Evolutionary conservation across 441 rosid genomes (phyloP), one percentile per base, ranked within the genome.

Genomic region (Jatropha multifida): DNA sequence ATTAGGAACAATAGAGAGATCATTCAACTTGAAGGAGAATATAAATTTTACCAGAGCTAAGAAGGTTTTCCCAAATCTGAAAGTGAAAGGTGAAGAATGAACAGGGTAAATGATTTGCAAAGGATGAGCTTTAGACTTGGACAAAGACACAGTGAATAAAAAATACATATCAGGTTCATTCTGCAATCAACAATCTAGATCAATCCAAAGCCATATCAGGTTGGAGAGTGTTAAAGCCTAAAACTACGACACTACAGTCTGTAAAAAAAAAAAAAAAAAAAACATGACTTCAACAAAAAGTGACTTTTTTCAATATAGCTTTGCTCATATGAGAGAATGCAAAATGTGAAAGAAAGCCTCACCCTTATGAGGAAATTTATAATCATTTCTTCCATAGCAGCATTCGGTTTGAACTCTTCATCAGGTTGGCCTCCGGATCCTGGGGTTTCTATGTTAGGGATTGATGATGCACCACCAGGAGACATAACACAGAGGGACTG

Each of bases 371-470:
- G 96, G 82, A 96, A 96, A 83, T 91, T 96, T 83, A 96, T 96
- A 69, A 96, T 93, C 93, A 94, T 88, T 85, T 96, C 99, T 83
- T 96, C 99, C 99, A 96, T 96, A 65, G 99, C 99, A 78, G 98
- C 98, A 88, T 96, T 96, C 49, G 98, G 99, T 85, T 96, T 96
- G 85, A 96, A 96, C 81, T 94, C 99, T 81, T 94, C 99, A 81
- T 96, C 99, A 60, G 95, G 95, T 83, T 94, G 99, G 77, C 91
- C 89, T 83, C 92, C 88, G 81, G 98, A 87, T 79, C 98, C 98
- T 41, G 98, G 98, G 79, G 97, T 91, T 81, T 92, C 99, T 74
- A 96, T 81, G 65, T 88, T 92, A 49, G 98, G 90, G 59, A 91
- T 90, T 60, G 97, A 90, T 40, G 97, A 87, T 63, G 96, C 85